A percentile compares a stretch with the other conserved stretches of the same genome.
phyloP scores from a whole-genome alignment of 306 rosid species.

The Arachis stenosperma region DNA sequence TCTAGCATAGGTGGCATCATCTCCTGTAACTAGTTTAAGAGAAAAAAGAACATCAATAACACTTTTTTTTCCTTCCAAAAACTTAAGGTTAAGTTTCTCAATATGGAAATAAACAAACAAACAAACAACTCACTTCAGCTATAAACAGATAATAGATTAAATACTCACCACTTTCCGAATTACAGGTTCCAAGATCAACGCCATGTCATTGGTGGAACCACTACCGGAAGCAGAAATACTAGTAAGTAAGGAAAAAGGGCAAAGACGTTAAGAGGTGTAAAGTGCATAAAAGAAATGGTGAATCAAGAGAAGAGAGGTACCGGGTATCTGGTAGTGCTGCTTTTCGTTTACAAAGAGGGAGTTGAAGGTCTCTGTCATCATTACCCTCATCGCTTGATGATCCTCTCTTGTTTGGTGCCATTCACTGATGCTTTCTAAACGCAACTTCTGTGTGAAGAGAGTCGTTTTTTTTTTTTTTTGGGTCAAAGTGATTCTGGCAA shows the following conservation, averaged over 20 bases:
- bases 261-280: slow-evolving; percentile 14
- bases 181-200: slow-evolving; percentile 7
- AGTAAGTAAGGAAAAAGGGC: too few relatives aligned
- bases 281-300: background rate
- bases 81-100: too few relatives aligned
- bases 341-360: slow-evolving; percentile 33
- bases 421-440: too few relatives aligned
- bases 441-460: too few relatives aligned
- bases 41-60: background rate
- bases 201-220: slow-evolving; percentile 12
- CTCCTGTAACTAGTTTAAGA: slow-evolving; percentile 46
- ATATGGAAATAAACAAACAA: too few relatives aligned
- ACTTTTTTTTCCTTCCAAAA: too few relatives aligned
- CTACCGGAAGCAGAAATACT: background rate
- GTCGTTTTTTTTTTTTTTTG: accelerated
- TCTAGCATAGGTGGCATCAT: slow-evolving; percentile 12
- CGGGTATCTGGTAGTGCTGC: background rate
- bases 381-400: background rate
- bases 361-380: slow-evolving; percentile 7
- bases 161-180: slow-evolving; percentile 44
- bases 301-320: background rate
- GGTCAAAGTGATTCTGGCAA: too few relatives aligned
- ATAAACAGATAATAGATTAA: background rate
- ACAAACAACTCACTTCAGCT: too few relatives aligned
- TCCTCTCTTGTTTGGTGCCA: slow-evolving; percentile 47